A percentile compares a stretch with the other conserved stretches of the same genome.
These are phyloP conservation scores for Tetracentron sinense DNA, from an alignment of 164 flowering plant species.

Conservation along the genomic window DNA sequence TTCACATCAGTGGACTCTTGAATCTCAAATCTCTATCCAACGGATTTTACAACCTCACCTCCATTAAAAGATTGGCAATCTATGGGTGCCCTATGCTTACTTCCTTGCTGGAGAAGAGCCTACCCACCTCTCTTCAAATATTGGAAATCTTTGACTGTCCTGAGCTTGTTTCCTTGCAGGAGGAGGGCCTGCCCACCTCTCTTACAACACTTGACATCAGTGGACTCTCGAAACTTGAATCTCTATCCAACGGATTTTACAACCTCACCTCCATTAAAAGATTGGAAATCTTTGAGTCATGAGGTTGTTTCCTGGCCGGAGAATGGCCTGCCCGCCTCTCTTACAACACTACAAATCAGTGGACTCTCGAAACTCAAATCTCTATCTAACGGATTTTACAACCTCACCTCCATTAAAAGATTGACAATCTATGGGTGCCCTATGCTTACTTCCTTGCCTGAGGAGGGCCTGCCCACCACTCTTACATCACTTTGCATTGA, in stretches of 20 bases:
- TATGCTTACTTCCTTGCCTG: background rate
- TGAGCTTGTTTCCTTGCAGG: background rate
- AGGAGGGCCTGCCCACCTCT: background rate
- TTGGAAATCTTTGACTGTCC: background rate
- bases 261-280: background rate
- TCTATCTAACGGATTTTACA: background rate
- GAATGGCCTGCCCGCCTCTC: background rate
- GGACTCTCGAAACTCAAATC: background rate
- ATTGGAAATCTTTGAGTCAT: background rate
- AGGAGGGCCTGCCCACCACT: background rate
- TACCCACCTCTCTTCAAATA: background rate
- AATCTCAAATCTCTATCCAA: too few relatives aligned
- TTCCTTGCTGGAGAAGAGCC: background rate
- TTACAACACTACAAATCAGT: too few relatives aligned
- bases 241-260: background rate
- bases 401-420: background rate
- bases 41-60: too few relatives aligned
- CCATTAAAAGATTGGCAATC: too few relatives aligned
- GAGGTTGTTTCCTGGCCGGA: background rate
- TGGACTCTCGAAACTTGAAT: background rate
- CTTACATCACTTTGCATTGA: background rate
- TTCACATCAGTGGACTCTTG: background rate
- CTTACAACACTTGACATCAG: background rate
- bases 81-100: too few relatives aligned
- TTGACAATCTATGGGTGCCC: background rate